Evolutionary conservation across 2,329 filamentous ascomycete genomes (phyloP), one percentile per base, ranked within the genome.

Genomic region (Gyromitra esculenta): DNA sequence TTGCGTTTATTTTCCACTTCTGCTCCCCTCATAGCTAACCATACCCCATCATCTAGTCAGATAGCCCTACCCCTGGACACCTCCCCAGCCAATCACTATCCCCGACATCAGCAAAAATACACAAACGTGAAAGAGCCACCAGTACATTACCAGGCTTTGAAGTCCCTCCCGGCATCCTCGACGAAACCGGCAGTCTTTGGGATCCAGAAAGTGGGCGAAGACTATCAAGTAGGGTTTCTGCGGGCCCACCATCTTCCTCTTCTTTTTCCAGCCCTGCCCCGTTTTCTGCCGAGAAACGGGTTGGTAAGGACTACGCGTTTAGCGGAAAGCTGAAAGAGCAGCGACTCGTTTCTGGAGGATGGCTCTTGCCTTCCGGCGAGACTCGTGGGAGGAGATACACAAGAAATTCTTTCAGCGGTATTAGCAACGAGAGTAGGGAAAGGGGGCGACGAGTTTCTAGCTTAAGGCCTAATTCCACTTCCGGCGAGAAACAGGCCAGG

Each of bases 91-190:
- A 41, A 3, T 15, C 59, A 37, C 2, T 35, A 56, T 35, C 21
- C 18, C 48, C 39, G 1, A n/a, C 35, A 9, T 8, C 56, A 35
- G 9, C 25, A 35, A 41, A 18, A 59, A 8, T 9, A n/a, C 43
- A 6, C 7, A 54, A 70, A 43, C 43, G 21, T 18, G 35, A 35
- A 39, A 59, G 15, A 18, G n/a, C 21, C 18, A 41, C 15, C 45
- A 70, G 21, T 3, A 41, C 41, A 1, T 15, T 64, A 25, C 57
- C 75, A 7, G 75, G 75, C 21, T 77, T 77, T 60, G 15, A 25
- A 18, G 37, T 72, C 56, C 75, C 75, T 0, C 72, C 72, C 13
- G 66, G 75, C 1, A 75, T 77, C 18, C 60, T 77, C 5, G 60
- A 50, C 18, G 18, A 59, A n/a, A 70, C 54, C 2, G 25, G 41